phyloP scores from a whole-genome alignment of 352 stramenopile species.

The Pythium volutum region DNA sequence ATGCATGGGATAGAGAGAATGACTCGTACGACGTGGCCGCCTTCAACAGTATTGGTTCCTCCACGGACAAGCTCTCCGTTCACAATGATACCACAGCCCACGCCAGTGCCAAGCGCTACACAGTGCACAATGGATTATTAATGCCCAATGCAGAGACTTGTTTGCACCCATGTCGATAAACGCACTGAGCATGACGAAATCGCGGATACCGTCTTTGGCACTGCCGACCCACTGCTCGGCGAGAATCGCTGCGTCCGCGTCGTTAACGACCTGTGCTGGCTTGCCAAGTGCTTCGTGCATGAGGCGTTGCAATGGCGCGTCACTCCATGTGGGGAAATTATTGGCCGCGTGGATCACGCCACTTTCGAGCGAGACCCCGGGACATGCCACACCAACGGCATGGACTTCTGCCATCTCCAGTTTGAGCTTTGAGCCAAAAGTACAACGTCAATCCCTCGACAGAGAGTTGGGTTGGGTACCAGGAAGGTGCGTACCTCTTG shows the following conservation, averaged over 20 bases:
- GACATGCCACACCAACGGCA: conserved; percentile 59
- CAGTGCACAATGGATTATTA: too few species aligned
- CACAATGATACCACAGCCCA: conserved; percentile 65
- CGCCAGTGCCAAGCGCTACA: conserved; percentile 69
- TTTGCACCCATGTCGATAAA: not conserved
- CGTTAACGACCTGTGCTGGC: conserved; percentile 61
- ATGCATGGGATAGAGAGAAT: not conserved
- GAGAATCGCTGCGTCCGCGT: conserved; percentile 77
- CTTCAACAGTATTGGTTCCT: conserved; percentile 68
- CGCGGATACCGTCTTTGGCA: conserved; percentile 49
- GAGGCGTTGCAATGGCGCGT: conserved; percentile 59
- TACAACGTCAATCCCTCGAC: not conserved
- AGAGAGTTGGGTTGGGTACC: not conserved
- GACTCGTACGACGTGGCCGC: conserved; percentile 61
- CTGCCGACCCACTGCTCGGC: conserved; percentile 80
- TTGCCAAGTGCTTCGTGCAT: conserved; percentile 38
- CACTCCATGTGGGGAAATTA: conserved; percentile 68
- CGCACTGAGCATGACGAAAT: conserved; percentile 86
- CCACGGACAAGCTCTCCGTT: conserved; percentile 69
- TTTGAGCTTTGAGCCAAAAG: conserved; percentile 26
- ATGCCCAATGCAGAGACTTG: too few species aligned
- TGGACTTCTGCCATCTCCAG: conserved; percentile 26
- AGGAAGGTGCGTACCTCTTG: conserved; percentile 27
- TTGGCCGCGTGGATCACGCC: conserved; percentile 61
- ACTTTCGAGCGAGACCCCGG: conserved; percentile 43